Base-by-base conservation (phyloP, 1,139 yeast genomes). In the Hansenula lynferdii region DNA sequence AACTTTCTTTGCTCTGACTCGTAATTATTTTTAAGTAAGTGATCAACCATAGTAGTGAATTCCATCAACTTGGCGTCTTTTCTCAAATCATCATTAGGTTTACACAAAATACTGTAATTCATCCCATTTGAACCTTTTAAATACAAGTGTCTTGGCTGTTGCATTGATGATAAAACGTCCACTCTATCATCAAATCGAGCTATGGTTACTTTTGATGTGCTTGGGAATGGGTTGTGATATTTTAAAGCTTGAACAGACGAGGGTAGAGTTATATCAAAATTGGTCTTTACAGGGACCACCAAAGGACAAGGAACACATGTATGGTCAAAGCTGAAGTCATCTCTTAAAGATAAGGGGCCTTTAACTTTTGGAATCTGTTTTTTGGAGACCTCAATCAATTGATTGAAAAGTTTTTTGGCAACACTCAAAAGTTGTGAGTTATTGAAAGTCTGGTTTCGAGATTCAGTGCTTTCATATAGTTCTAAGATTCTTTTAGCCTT, bases 31-130 rank as follows among this genome's bases (percentile, higher is more conserved):
- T 69, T 62, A 39, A 94, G 65, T 28, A 92, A 60, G 45, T 87
- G 75, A 52, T 90, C 92, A 57, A 92, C 80, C 63, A 90, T 84
- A 1, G 89, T 78, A 0, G 97, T 89, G 50, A 94, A 83, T 52
- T 94, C 97, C 75, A 92, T 86, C 36, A 92, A 77, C 49, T 95
- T 84, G 6, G 96, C 95, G 65, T 94, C 99, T 57, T 94, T 95
- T 49, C 98, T 68, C 10, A 95, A 81, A 62, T 94, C 98, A 59
- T 94, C 99, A 46, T 81, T 75, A 8, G 80, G 76, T 58, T 94
- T 94, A 49, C 95, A 82, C 66, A 94, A 72, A 22, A 94, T 70
- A 25, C 81, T 75, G 57, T 89, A 90, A 1, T 67, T 60, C 12
- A 64, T 60, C 10, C 92, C 92, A 62, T 92, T 87, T 2, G 86